These are phyloP conservation scores for Mucuna pruriens DNA, from an alignment of 306 rosid species.

Conservation along the genomic window DNA sequence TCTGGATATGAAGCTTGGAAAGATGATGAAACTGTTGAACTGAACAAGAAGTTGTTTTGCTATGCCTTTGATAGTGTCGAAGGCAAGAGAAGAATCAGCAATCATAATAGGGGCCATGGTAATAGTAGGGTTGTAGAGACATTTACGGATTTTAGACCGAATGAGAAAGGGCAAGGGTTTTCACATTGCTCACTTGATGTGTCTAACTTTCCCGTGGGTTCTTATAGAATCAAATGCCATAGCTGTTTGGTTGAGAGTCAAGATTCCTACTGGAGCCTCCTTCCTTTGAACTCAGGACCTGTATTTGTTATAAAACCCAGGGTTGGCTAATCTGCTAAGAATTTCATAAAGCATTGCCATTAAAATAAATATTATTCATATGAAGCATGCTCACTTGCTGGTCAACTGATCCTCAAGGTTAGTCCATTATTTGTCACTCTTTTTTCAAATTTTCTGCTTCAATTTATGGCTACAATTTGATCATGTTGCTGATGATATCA, in stretches of 20 bases:
- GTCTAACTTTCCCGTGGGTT: conserved; percentile 60
- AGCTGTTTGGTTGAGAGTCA: conserved; percentile 57
- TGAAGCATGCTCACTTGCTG: not conserved
- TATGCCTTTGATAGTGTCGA: conserved; percentile 44
- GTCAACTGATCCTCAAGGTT: not conserved
- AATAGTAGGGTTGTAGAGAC: conserved; percentile 35
- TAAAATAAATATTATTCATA: not conserved
- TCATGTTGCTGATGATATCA: not conserved
- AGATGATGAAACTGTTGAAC: not conserved
- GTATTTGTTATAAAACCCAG: conserved; percentile 43
- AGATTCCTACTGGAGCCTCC: conserved; percentile 63
- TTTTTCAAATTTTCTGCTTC: not conserved
- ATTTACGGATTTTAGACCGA: conserved; percentile 48
- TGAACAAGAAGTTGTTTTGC: conserved; percentile 26
- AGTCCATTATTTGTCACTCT: not conserved
- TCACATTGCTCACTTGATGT: conserved; percentile 70
- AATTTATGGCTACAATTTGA: not conserved
- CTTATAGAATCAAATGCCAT: conserved; percentile 67
- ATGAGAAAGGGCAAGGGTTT: conserved; percentile 72
- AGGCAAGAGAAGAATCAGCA: conserved; percentile 5
- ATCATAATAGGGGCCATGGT: not conserved
- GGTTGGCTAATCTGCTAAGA: conserved; percentile 5
- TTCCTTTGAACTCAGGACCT: conserved; percentile 66
- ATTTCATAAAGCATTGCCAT: not conserved
- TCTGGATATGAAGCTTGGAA: conserved; percentile 23